Percentiles rank a stretch among this genome's conserved stretches.
Conservation (phyloP, 2,329 filamentous ascomycete species). For the Stachybotrys chlorohalonatus region DNA sequence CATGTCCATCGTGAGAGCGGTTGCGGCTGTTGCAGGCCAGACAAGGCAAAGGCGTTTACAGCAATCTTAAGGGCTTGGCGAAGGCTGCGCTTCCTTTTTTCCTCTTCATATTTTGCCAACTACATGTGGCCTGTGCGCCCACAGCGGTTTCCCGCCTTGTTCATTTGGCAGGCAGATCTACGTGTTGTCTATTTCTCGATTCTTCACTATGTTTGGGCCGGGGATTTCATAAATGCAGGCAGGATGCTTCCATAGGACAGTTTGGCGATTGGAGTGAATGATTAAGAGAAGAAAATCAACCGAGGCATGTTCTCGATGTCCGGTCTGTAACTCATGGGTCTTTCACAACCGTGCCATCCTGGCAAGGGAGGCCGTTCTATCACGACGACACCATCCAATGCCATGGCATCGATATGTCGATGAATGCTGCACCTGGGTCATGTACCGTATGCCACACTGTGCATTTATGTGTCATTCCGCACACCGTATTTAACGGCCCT, state of each 20-base stretch:
- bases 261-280: conserved; percentile 42
- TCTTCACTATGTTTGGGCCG: conserved; percentile 19
- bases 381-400: not conserved
- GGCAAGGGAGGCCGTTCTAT: not conserved
- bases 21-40: not conserved
- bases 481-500: no score
- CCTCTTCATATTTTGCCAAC: not conserved
- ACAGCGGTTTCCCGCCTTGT: not conserved
- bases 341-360: not conserved
- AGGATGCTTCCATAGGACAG: conserved; percentile 36
- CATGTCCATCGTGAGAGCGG: not conserved
- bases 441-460: no score
- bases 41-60: conserved; percentile 3
- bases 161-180: conserved; percentile 7
- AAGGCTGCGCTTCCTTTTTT: not conserved
- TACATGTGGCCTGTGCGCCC: not conserved
- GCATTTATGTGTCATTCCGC: no score
- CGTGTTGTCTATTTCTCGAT: conserved; percentile 8
- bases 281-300: conserved; percentile 22
- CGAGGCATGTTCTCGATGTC: no score
- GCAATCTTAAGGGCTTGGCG: not conserved
- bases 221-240: conserved; percentile 26
- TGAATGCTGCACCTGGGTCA: no score
- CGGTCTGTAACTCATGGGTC: no score
- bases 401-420: no score